Percentiles rank a stretch among this genome's conserved stretches.
These are phyloP conservation scores for Parmelia sp. DNA, from an alignment of 495 filamentous ascomycete species.

Conservation along the genomic window DNA sequence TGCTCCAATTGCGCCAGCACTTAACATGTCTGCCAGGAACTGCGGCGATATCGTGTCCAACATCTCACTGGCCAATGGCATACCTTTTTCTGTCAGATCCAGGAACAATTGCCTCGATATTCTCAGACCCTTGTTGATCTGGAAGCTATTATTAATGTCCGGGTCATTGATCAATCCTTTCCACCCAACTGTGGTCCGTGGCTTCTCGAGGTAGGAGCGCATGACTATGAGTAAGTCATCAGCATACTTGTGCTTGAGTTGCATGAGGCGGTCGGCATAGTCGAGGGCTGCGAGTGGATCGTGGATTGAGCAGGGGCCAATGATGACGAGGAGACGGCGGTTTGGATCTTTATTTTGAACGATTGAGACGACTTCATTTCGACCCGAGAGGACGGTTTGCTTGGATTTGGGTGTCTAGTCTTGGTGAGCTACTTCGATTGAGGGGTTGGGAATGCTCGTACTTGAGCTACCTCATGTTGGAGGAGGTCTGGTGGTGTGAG, in stretches of 20 bases:
- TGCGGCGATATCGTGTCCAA: conserved; percentile 96
- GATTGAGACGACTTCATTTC: conserved; percentile 73
- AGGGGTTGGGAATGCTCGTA: background rate
- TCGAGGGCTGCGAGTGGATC: conserved; percentile 84
- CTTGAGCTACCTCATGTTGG: conserved; percentile 71
- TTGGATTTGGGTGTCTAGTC: conserved; percentile 42
- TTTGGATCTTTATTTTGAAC: conserved; percentile 64
- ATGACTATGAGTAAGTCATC: conserved; percentile 88
- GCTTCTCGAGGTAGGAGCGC: conserved; percentile 99
- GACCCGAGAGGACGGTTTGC: conserved; percentile 72
- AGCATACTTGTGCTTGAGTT: conserved; percentile 63
- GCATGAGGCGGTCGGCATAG: conserved; percentile 72
- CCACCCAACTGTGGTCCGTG: conserved; percentile 98
- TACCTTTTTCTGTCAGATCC: conserved; percentile 74
- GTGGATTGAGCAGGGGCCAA: conserved; percentile 96
- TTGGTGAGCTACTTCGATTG: background rate
- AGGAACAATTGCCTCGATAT: conserved; percentile 84
- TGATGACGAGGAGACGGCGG: conserved; percentile 88
- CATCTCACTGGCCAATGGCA: conserved; percentile 97
- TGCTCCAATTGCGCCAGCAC: conserved; percentile 90
- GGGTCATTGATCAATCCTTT: conserved; percentile 99
- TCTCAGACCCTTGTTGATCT: conserved; percentile 97
- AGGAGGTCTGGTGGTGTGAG: conserved; percentile 89
- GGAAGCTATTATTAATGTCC: conserved; percentile 92
- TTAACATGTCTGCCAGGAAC: conserved; percentile 92